Evolutionary conservation across 768 basidiomycete species (phyloP).

Genomic region (Lactarius akahatsu): DNA sequence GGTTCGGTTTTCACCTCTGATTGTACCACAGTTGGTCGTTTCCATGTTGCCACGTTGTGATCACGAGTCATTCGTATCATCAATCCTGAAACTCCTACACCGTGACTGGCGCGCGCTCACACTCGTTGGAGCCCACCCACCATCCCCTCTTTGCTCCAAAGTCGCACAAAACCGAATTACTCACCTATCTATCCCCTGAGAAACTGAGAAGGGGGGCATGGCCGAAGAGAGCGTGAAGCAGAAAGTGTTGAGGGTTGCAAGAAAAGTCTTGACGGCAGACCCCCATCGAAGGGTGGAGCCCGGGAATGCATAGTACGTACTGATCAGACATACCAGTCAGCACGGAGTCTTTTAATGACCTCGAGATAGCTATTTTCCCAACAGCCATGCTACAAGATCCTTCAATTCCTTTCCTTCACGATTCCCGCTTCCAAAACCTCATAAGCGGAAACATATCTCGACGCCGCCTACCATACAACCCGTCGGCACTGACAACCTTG

Average conservation of each 20-base stretch:
- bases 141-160: not conserved
- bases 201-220: not conserved
- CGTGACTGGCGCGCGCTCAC: too few species aligned
- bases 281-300: not conserved
- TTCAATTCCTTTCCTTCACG: not conserved
- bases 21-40: not conserved
- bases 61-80: not conserved
- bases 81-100: not conserved
- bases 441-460: not conserved
- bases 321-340: not conserved
- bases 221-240: conserved; percentile 3
- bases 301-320: conserved; percentile 10
- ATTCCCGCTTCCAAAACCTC: not conserved
- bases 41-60: not conserved
- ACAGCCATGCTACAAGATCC: not conserved
- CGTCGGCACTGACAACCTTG: not conserved
- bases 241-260: conserved; percentile 9
- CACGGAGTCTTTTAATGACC: not conserved
- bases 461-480: not conserved
- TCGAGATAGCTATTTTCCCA: not conserved
- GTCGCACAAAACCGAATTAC: not conserved
- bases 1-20: not conserved
- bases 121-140: not conserved
- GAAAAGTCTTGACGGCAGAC: not conserved
- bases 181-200: not conserved